phyloP scores from a whole-genome alignment of 2,329 filamentous ascomycete genomes.

The Knufia petricola region DNA sequence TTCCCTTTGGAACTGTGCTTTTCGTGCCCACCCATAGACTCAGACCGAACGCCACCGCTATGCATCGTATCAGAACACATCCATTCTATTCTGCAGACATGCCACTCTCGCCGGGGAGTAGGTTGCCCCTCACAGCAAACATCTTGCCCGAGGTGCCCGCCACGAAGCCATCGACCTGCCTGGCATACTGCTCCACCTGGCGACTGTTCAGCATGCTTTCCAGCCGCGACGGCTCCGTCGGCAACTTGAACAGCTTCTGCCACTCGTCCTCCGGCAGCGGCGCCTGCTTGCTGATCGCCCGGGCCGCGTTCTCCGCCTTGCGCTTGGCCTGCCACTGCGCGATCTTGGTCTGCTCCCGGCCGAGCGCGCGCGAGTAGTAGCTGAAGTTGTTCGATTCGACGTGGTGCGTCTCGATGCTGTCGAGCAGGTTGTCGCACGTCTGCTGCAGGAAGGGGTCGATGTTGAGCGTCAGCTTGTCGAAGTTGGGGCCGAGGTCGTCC shows the following conservation, averaged over 20 bases:
- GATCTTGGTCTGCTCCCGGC: slow-evolving; percentile 93
- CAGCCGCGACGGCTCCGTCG: slow-evolving; percentile 82
- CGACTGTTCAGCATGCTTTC: slow-evolving; percentile 91
- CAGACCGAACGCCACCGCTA: slow-evolving; percentile 8
- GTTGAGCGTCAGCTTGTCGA: slow-evolving; percentile 79
- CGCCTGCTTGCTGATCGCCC: slow-evolving; percentile 76
- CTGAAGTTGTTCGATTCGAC: slow-evolving; percentile 99
- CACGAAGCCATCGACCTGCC: slow-evolving; percentile 93
- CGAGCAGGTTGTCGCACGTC: slow-evolving; percentile 89
- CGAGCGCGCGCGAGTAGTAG: slow-evolving; percentile 87
- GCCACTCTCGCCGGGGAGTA: slow-evolving; percentile 45
- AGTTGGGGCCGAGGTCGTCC: slow-evolving; percentile 70
- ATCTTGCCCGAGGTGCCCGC: slow-evolving; percentile 90
- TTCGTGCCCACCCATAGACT: background rate
- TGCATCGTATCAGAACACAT: background rate
- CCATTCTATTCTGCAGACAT: background rate
- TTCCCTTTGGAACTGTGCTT: background rate
- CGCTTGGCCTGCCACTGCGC: slow-evolving; percentile 93
- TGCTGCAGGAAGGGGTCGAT: slow-evolving; percentile 98
- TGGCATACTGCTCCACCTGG: slow-evolving; percentile 95
- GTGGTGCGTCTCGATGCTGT: slow-evolving; percentile 95
- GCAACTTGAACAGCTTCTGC: slow-evolving; percentile 96
- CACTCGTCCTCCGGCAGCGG: slow-evolving; percentile 93
- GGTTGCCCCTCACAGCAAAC: slow-evolving; percentile 78
- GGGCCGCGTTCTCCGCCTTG: slow-evolving; percentile 85